These are phyloP conservation scores for Puya raimondii DNA, from an alignment of 176 grass and related monocot genomes.

Conservation along the genomic window DNA sequence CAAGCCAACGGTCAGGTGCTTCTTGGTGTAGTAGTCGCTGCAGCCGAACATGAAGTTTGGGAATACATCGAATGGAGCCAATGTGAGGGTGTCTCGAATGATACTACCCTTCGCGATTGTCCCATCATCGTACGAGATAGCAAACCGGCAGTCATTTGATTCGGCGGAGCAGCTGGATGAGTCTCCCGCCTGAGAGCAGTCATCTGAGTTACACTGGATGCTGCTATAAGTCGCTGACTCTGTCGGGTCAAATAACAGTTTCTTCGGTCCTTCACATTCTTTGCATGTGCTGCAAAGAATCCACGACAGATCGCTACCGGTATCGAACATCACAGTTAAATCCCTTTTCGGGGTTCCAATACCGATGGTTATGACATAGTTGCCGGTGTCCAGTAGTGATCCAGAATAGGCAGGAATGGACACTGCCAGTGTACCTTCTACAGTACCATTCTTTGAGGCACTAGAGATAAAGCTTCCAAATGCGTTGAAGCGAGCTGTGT, in stretches of 20 bases:
- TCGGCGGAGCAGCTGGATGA: constrained; percentile 16
- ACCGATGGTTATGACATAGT: constrained; percentile 61
- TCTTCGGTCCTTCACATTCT: constrained; percentile 50
- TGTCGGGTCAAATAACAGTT: constrained; percentile 69
- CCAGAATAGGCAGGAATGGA: constrained; percentile 43
- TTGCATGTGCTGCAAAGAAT: constrained; percentile 65
- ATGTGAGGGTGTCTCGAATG: constrained; percentile 50
- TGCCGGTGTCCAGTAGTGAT: constrained; percentile 37
- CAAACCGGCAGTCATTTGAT: constrained; percentile 31
- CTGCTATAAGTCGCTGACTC: constrained; percentile 41
- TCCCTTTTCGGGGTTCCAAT: constrained; percentile 51
- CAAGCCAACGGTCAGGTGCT: constrained; percentile 46
- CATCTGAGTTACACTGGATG: constrained; percentile 25
- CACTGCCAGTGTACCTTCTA: constrained; percentile 22
- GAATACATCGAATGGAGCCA: constrained; percentile 19
- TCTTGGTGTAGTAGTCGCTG: constrained; percentile 35
- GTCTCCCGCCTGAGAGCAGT: constrained; percentile 37
- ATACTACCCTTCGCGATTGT: constrained; percentile 55
- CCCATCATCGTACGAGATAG: constrained; percentile 56
- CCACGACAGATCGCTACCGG: constrained; percentile 83
- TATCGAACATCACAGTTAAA: constrained; percentile 60
- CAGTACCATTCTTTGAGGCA: not conserved
- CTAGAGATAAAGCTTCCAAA: constrained; percentile 26
- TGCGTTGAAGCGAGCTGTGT: constrained; percentile 45
- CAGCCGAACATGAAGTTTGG: constrained; percentile 64